phyloP scores from a whole-genome alignment of 768 basidiomycete species.

The Boletus pseudopeckii region DNA sequence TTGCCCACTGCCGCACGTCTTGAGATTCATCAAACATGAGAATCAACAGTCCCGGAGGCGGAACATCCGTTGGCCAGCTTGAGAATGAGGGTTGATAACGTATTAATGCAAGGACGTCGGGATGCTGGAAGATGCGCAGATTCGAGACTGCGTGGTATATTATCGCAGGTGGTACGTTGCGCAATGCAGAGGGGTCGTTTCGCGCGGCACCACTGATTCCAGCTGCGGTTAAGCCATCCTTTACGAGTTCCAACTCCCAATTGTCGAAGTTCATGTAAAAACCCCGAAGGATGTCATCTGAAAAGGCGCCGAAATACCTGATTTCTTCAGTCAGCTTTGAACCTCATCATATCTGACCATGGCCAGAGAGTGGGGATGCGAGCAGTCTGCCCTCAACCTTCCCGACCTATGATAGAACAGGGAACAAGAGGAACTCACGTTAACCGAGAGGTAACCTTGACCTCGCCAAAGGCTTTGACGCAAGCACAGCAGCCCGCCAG shows the following conservation, averaged over 20 bases:
- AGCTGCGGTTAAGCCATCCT: conserved; percentile 42
- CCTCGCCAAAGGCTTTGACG: conserved; percentile 60
- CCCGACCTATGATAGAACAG: background rate
- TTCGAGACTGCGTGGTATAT: conserved; percentile 65
- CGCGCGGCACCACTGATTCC: conserved; percentile 15
- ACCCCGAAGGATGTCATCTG: conserved; percentile 41
- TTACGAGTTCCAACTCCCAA: conserved; percentile 60
- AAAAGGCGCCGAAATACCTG: conserved; percentile 76
- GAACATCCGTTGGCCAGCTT: conserved; percentile 55
- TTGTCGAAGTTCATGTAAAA: conserved; percentile 64
- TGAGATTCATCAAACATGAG: conserved; percentile 50
- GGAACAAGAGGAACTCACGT: conserved; percentile 55
- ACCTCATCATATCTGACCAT: conserved; percentile 1
- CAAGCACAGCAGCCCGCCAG: conserved; percentile 67
- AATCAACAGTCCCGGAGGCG: conserved; percentile 60
- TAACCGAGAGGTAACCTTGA: conserved; percentile 58
- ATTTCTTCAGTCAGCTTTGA: conserved; percentile 14
- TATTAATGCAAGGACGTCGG: conserved; percentile 38
- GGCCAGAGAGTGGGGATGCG: conserved; percentile 7
- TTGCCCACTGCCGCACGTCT: conserved; percentile 60
- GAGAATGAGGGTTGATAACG: conserved; percentile 27
- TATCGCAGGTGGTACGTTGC: conserved; percentile 45
- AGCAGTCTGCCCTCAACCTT: conserved; percentile 5
- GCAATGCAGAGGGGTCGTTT: conserved; percentile 30
- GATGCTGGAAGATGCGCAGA: conserved; percentile 52